phyloP scores from a whole-genome alignment of 2,329 filamentous ascomycete genomes.

The Apiospora phragmitis region DNA sequence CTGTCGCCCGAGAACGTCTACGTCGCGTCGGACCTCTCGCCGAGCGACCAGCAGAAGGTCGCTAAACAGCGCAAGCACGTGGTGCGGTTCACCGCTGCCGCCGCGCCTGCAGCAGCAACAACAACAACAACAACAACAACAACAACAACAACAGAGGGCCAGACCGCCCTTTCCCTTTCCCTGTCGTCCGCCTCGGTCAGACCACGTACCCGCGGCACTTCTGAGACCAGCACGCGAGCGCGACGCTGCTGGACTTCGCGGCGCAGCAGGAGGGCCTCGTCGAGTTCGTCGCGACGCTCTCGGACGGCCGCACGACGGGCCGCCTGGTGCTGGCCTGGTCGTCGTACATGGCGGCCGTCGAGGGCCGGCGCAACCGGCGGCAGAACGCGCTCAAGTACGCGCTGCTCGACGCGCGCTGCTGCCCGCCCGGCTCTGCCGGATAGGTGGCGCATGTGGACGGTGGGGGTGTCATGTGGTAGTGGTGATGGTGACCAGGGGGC shows the following conservation, averaged over 20 bases:
- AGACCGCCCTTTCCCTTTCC: too few relatives aligned
- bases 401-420: not conserved
- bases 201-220: not conserved
- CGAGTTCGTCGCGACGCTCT: not conserved
- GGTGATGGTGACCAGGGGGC: not conserved
- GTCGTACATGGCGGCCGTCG: not conserved
- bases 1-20: slow-evolving; percentile 8
- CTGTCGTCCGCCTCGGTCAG: not conserved
- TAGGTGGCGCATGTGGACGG: not conserved
- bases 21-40: not conserved
- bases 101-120: not conserved
- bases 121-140: not conserved
- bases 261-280: not conserved
- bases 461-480: not conserved
- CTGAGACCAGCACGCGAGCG: not conserved
- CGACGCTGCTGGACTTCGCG: not conserved
- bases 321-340: not conserved
- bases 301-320: not conserved
- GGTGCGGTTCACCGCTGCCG: not conserved
- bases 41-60: not conserved
- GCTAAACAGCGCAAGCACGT: not conserved
- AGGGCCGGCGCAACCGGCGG: not conserved
- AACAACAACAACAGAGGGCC: not conserved
- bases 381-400: not conserved
- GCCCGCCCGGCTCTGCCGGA: not conserved